These are phyloP conservation scores for Taphrina communis DNA, from an alignment of 1,139 yeast species.

Conservation along the genomic window DNA sequence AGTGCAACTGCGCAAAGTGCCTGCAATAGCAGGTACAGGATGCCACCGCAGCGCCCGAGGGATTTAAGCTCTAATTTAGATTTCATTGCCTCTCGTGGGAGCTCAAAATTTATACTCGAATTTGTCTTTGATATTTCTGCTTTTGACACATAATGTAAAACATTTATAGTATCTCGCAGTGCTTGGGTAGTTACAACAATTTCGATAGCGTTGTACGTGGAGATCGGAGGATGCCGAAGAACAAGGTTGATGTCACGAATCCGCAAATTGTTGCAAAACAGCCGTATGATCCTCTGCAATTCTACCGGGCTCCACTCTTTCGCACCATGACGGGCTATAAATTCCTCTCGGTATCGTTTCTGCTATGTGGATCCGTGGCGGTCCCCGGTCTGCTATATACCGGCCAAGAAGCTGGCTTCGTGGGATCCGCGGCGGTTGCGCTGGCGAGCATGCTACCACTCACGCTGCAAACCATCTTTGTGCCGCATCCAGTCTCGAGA, in stretches of 20 bases:
- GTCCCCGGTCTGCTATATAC: slow-evolving; percentile 20
- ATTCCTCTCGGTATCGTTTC: slow-evolving; percentile 24
- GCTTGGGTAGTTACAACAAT: too few species aligned
- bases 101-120: background rate
- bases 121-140: too few species aligned
- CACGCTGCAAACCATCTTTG: slow-evolving; percentile 23
- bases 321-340: slow-evolving; percentile 34
- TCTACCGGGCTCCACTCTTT: slow-evolving; percentile 33
- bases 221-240: background rate
- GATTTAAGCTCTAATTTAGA: slow-evolving; percentile 14
- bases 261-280: background rate
- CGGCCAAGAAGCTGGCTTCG: slow-evolving; percentile 7
- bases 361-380: slow-evolving; percentile 34
- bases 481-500: slow-evolving; percentile 30
- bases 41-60: background rate
- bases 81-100: background rate
- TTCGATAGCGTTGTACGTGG: too few species aligned
- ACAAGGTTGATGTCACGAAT: background rate
- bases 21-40: background rate
- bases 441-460: slow-evolving; percentile 26
- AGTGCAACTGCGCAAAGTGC: background rate
- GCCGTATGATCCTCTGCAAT: slow-evolving; percentile 22
- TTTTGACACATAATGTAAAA: too few species aligned
- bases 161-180: too few species aligned
- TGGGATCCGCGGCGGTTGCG: slow-evolving; percentile 26